Evolutionary conservation across 2,329 filamentous ascomycete genomes (phyloP).

Genomic region (Sclerotinia subarctica): DNA sequence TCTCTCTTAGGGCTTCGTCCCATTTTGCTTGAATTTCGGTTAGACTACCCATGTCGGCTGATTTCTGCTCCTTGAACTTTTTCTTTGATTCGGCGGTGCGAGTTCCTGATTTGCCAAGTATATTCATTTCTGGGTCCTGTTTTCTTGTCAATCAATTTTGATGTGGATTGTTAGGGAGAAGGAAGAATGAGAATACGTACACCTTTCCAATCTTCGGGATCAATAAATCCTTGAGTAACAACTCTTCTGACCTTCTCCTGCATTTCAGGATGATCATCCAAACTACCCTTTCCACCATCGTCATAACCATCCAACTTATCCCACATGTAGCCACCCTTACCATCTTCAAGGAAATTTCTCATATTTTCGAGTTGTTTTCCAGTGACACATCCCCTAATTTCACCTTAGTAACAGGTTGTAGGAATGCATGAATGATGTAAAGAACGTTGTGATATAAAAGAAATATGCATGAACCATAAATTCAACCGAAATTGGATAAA

Average conservation of each 20-base stretch:
- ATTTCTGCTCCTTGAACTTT: conserved; percentile 27
- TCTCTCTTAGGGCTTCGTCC: conserved; percentile 16
- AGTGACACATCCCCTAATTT: conserved; percentile 78
- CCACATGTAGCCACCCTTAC: conserved; percentile 46
- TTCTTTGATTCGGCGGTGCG: conserved; percentile 30
- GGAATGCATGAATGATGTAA: neutral
- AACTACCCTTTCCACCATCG: conserved; percentile 65
- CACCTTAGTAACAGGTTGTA: neutral
- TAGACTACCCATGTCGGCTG: conserved; percentile 20
- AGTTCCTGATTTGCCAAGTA: conserved; percentile 35
- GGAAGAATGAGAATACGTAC: conserved; percentile 51
- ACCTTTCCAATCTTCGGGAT: conserved; percentile 82
- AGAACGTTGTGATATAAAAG: neutral
- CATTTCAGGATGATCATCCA: conserved; percentile 50
- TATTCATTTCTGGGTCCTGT: conserved; percentile 40
- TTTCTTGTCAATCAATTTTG: conserved; percentile 1
- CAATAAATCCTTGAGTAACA: conserved; percentile 74
- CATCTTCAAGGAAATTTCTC: conserved; percentile 51
- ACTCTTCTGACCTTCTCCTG: conserved; percentile 73
- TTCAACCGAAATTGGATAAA: neutral
- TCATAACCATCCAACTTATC: conserved; percentile 61
- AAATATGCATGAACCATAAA: neutral
- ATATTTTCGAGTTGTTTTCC: conserved; percentile 68
- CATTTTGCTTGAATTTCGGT: conserved; percentile 25
- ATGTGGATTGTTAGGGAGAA: neutral